Evolutionary conservation across 129 eudicot genomes (phyloP).

Genomic region (Artemisia argyi): DNA sequence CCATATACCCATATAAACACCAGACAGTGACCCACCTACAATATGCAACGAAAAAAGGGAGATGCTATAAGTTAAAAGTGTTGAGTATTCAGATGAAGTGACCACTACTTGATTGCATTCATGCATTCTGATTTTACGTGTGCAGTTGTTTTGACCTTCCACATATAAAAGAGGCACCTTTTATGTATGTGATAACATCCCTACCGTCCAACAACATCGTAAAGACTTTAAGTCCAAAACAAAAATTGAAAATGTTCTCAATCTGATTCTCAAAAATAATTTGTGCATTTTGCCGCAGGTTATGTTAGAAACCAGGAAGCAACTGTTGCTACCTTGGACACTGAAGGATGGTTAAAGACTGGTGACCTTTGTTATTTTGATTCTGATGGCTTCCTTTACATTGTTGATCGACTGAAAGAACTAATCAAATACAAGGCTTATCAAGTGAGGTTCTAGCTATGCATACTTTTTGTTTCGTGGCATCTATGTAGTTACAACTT

Average conservation of each 20-base stretch:
- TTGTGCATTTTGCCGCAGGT: constrained; percentile 43
- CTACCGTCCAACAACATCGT: constrained; percentile 2
- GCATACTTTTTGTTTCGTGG: not conserved
- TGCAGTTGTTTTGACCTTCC: not conserved
- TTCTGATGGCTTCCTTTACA: constrained; percentile 69
- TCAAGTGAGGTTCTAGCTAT: constrained; percentile 51
- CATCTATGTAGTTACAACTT: constrained; percentile 11
- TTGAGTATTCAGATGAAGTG: not conserved
- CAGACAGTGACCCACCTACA: not conserved
- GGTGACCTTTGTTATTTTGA: constrained; percentile 90
- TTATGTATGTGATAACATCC: not conserved
- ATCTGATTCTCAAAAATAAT: too few relatives aligned
- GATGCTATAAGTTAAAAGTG: not conserved
- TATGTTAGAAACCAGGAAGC: constrained; percentile 77
- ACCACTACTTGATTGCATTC: constrained; percentile 2
- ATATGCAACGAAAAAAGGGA: not conserved
- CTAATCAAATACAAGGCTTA: constrained; percentile 89
- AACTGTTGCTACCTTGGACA: constrained; percentile 66
- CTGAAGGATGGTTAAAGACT: constrained; percentile 94
- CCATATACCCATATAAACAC: not conserved
- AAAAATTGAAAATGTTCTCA: not conserved
- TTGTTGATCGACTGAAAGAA: constrained; percentile 88
- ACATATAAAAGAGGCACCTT: not conserved
- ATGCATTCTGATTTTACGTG: not conserved
- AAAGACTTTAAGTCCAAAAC: not conserved